Percentiles rank a stretch among this genome's conserved stretches.
phyloP scores from a whole-genome alignment of 2,329 filamentous ascomycete genomes.

The Colletotrichum salicis region DNA sequence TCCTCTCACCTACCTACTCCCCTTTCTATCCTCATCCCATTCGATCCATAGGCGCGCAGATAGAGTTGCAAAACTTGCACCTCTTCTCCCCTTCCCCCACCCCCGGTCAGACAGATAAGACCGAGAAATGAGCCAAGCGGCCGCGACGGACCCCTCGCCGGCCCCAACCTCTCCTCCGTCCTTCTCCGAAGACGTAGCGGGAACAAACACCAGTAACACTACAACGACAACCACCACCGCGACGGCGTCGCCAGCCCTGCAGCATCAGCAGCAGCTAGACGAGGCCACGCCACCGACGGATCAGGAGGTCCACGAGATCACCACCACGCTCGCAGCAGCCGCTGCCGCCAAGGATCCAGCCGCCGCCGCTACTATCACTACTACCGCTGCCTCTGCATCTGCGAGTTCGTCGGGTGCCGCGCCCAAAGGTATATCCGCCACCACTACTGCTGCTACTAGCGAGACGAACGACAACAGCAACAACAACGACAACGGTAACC shows the following conservation, averaged over 20 bases:
- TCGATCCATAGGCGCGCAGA: neutral
- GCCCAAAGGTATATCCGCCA: conserved; percentile 17
- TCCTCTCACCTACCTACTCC: neutral
- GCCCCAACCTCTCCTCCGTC: conserved; percentile 33
- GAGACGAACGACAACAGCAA: conserved; percentile 37
- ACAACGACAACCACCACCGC: conserved; percentile 1
- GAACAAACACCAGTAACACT: neutral
- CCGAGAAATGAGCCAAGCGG: conserved; percentile 38
- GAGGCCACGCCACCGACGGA: conserved; percentile 31
- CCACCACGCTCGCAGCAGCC: conserved; percentile 32
- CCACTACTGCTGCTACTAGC: conserved; percentile 13
- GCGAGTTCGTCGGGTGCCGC: conserved; percentile 5
- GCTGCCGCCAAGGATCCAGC: conserved; percentile 32
- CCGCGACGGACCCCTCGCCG: conserved; percentile 37
- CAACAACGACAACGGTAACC: neutral
- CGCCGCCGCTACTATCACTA: conserved; percentile 7
- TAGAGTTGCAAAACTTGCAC: neutral
- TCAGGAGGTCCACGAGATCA: conserved; percentile 36
- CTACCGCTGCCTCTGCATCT: conserved; percentile 24
- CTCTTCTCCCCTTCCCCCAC: neutral
- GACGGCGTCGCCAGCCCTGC: conserved; percentile 27
- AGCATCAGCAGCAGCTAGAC: conserved; percentile 15
- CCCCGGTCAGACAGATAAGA: conserved; percentile 4
- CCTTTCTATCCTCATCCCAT: neutral
- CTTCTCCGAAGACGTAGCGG: conserved; percentile 30